Evolutionary conservation across 2,329 filamentous ascomycete genomes (phyloP), one percentile per base, ranked within the genome.

Genomic region (Botryotinia calthae): DNA sequence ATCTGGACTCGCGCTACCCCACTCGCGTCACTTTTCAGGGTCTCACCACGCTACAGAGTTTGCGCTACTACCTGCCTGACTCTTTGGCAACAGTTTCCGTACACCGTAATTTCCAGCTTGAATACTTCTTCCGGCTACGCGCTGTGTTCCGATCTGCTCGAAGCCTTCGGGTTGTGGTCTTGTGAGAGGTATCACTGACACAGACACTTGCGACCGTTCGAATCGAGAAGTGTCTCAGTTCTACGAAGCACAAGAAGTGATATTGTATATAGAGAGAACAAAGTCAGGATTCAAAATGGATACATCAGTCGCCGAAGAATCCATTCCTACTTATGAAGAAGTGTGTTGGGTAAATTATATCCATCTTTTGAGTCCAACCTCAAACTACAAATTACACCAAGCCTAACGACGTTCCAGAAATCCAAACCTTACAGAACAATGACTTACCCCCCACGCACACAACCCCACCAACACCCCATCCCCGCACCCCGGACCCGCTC

Each of bases 381-480:
- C 64, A 56, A 42, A 42, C 14, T 5, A 22, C 9, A 22, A 4
- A n/a, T 28, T 8, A 71, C 34, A 28, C 44, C 25, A 37, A 18
- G 12, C 7, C 62, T 68, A 61, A 72, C 34, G 48, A 37, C 6
- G 40, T 14, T 22, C 9, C 20, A 59, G 65, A 34, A 68, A 44
- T 58, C 56, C 22, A 61, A 59, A 74, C 74, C 75, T n/a, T 62
- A 73, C 25, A 74, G 76, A 71, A 73, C 77, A 71, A 80, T 79
- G 78, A 77, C 76, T 16, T 69, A 77, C 54, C 76, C 77, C 34
- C 56, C 77, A 44, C 75, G 69, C 25, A 73, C 77, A 6, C 63
- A 56, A 42, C n/a, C 25, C 25, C 34, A 67, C 22, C 40, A 46
- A 7, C 22, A 28, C 42, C 40, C 59, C 4, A 4, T 72, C 40